Percentiles rank a stretch among this genome's conserved stretches.
These are phyloP conservation scores for Aspergillus flavus DNA, from an alignment of 2,329 filamentous ascomycete genomes.

Conservation along the genomic window DNA sequence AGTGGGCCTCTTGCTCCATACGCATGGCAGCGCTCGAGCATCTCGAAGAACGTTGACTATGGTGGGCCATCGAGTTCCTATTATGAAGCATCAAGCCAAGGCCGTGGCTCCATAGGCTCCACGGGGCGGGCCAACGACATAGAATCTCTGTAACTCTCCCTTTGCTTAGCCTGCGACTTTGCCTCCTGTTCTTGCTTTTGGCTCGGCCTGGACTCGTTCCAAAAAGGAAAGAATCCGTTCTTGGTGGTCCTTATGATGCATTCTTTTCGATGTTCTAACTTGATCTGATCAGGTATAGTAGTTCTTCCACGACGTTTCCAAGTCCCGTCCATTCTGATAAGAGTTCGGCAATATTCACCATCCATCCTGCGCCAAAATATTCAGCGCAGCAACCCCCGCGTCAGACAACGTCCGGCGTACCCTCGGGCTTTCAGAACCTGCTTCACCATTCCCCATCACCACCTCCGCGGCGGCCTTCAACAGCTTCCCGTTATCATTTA, in stretches of 20 bases:
- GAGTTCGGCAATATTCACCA: conserved; percentile 20
- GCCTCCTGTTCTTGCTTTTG: not conserved
- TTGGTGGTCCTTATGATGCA: not conserved
- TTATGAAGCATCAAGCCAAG: conserved; percentile 26
- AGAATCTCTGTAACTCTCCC: conserved; percentile 36
- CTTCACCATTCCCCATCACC: conserved; percentile 33
- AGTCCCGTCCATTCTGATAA: conserved; percentile 35
- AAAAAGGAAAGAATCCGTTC: not conserved
- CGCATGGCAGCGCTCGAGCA: conserved; percentile 21
- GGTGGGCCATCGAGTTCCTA: conserved; percentile 19
- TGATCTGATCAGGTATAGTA: conserved; percentile 27
- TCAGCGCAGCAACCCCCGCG: conserved; percentile 19
- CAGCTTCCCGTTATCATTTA: conserved; percentile 40
- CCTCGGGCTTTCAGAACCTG: conserved; percentile 41
- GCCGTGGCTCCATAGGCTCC: conserved; percentile 28
- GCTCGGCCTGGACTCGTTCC: not conserved
- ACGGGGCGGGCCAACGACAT: conserved; percentile 29
- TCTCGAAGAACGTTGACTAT: conserved; percentile 20
- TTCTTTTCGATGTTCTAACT: conserved; percentile 20
- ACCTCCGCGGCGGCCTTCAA: conserved; percentile 26
- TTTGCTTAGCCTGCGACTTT: conserved; percentile 11
- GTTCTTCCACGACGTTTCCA: conserved; percentile 29
- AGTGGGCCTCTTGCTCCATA: conserved; percentile 20
- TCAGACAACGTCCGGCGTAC: conserved; percentile 30
- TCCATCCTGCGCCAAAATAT: conserved; percentile 15